A percentile compares a stretch with the other conserved stretches of the same genome.
Conservation (phyloP, 2,329 filamentous ascomycete genomes). For the Graphilbum ipis-grandicollis region DNA sequence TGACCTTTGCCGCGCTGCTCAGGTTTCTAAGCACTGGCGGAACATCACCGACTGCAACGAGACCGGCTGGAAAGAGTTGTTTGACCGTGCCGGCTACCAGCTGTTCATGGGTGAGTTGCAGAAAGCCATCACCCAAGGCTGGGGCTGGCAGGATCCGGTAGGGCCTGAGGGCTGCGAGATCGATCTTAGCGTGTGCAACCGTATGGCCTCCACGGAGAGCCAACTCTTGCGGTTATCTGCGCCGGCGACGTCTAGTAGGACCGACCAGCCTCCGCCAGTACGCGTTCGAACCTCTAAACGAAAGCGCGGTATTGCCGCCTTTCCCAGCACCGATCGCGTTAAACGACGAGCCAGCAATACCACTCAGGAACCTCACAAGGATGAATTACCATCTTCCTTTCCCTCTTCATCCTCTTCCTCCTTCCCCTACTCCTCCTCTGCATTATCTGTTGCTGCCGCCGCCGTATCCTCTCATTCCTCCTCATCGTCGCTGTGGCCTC, state of each 20-base stretch:
- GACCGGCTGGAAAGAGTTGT: constrained; percentile 84
- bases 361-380: too few relatives aligned
- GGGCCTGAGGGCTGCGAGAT: constrained; percentile 60
- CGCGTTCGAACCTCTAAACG: constrained; percentile 36
- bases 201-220: constrained; percentile 33
- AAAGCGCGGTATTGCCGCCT: constrained; percentile 31
- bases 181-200: constrained; percentile 50
- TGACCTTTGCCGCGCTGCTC: constrained; percentile 77
- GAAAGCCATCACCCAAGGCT: constrained; percentile 75
- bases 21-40: constrained; percentile 90
- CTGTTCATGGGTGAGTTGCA: constrained; percentile 70
- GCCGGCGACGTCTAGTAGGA: constrained; percentile 13
- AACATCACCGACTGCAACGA: constrained; percentile 84
- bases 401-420: too few relatives aligned
- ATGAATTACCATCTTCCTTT: too few relatives aligned
- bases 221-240: constrained; percentile 28
- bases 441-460: too few relatives aligned
- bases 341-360: constrained; percentile 36
- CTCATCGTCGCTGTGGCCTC: constrained; percentile 22
- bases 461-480: too few relatives aligned
- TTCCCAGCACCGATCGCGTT: constrained; percentile 27
- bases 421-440: too few relatives aligned
- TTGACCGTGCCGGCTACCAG: constrained; percentile 68
- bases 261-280: background rate
- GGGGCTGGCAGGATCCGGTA: constrained; percentile 90